Evolutionary conservation across 768 basidiomycete genomes (phyloP), one percentile per base, ranked within the genome.

Genomic region (Macrolepiota dolichaula): DNA sequence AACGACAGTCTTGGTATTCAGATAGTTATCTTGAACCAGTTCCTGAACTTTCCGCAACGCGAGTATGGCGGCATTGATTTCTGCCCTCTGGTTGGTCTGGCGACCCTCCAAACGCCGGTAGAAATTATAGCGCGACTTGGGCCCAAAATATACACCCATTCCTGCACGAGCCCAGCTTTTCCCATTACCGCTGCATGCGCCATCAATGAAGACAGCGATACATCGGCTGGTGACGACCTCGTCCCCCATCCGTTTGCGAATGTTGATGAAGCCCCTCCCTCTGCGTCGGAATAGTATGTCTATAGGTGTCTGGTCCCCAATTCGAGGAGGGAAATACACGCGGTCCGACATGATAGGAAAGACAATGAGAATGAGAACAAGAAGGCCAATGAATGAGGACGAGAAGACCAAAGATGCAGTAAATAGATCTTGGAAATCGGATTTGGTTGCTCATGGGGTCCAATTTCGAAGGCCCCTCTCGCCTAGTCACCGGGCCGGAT

Each of bases 181-280:
- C 9, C 63, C 63, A 47, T 64, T 64, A 24, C 54, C 60, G 2
- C 13, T 36, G 38, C 63, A 64, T 4, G 60, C 55, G 17, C 63
- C 63, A 22, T 64, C 60, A 2, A 62, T 47, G 51, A 64, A 64
- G 15, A 64, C 17, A 12, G 59, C 59, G 27, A 59, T 44, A 22
- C 29, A 32, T 10, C 44, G 47, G 9, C 47, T 25, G 19, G 24
- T 5, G 17, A 36, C 17, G 12, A 36, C 10, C 32, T 5, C 47
- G 22, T 42, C 47, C 9, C 32, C 19, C 22, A 29, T 22, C 13
- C 7, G 32, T 29, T 57, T 44, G 13, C 4, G n/a, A 10, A 57
- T 49, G 10, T 57, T 50, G 29, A 12, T 57, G 46, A 57, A 57
- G 37, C 9, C 40, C 32, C 42, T 47, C 12, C 56, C 44, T 2